Conservation (phyloP, 208 protist species). For the Leishmania guyanensis region DNA sequence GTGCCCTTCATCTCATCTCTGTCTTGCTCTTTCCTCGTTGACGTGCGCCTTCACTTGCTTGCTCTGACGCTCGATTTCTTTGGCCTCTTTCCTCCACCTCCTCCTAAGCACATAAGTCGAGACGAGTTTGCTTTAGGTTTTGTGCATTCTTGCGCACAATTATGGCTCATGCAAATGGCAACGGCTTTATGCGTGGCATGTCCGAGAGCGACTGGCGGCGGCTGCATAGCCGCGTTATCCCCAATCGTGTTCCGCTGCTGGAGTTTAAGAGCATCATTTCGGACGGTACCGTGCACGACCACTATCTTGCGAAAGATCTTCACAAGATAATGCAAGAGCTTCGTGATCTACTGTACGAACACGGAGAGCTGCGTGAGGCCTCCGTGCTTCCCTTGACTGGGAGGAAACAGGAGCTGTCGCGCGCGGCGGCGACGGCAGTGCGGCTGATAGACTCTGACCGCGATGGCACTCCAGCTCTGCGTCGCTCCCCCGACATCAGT, state of each 20-base stretch:
- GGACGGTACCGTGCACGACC: conserved; percentile 50
- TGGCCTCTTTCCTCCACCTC: too few species aligned
- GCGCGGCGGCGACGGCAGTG: conserved; percentile 44
- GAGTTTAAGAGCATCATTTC: conserved; percentile 52
- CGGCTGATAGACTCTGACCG: conserved; percentile 33
- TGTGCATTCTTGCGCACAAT: neutral
- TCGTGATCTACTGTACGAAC: conserved; percentile 64
- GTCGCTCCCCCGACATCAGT: conserved; percentile 7
- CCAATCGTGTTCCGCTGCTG: conserved; percentile 52
- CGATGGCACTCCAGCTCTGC: conserved; percentile 16
- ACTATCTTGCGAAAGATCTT: conserved; percentile 63
- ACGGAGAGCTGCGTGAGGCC: conserved; percentile 66
- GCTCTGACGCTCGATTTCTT: neutral
- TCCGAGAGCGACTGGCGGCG: conserved; percentile 57
- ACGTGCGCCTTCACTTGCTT: neutral
- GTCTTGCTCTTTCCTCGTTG: neutral
- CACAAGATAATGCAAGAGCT: conserved; percentile 76
- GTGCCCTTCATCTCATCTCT: too few species aligned
- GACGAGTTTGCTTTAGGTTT: neutral
- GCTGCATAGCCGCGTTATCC: conserved; percentile 60
- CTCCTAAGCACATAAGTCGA: neutral
- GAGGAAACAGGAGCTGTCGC: conserved; percentile 55
- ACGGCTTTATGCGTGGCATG: conserved; percentile 22
- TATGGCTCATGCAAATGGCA: conserved; percentile 5
- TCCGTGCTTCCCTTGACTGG: conserved; percentile 43